A percentile compares a stretch with the other conserved stretches of the same genome.
Evolutionary conservation across 257 asterid genomes (phyloP).

Genomic region (Solanum chiquidenum): DNA sequence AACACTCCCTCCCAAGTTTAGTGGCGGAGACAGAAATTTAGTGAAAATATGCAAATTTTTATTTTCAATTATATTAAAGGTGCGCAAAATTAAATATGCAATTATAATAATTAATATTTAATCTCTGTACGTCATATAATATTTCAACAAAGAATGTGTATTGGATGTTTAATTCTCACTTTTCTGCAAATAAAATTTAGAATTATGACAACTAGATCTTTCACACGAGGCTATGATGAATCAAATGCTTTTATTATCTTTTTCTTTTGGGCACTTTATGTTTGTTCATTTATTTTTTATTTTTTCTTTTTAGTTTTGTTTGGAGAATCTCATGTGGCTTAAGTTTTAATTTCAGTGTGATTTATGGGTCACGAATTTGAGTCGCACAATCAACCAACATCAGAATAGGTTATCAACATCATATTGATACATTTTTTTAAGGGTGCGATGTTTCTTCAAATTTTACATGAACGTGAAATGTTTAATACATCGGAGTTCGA

Average conservation of each 20-base stretch:
- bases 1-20: background rate
- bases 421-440: no score
- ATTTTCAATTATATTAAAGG: no score
- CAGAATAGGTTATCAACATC: background rate
- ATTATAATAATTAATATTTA: rapidly evolving
- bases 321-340: background rate
- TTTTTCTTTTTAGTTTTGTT: background rate
- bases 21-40: background rate
- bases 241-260: background rate
- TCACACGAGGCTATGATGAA: background rate
- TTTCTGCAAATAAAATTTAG: background rate
- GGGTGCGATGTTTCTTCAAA: rapidly evolving
- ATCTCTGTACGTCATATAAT: rapidly evolving
- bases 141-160: background rate
- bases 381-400: background rate
- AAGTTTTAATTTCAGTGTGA: background rate
- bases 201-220: background rate
- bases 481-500: rapidly evolving
- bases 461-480: rapidly evolving
- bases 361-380: background rate
- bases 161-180: background rate
- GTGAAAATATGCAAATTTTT: no score
- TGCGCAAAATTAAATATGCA: background rate
- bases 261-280: background rate
- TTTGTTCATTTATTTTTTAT: background rate